Evolutionary conservation across 257 asterid genomes (phyloP).

Genomic region (Nemophila menziesii): DNA sequence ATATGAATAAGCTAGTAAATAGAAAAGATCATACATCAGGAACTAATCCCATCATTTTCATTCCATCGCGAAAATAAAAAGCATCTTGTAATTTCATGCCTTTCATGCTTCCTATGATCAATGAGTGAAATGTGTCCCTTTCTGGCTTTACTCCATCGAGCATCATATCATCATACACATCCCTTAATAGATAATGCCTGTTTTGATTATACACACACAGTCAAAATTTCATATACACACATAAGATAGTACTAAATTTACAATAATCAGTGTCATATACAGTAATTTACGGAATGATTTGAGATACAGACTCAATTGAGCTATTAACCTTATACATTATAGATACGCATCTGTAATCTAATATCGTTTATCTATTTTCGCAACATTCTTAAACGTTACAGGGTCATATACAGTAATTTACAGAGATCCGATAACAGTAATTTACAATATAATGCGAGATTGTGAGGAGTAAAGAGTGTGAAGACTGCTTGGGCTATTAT

Average conservation of each 20-base stretch:
- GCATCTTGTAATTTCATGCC: constrained; percentile 87
- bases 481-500: no score
- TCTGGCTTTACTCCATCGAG: constrained; percentile 97
- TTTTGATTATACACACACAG: neutral
- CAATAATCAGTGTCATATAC: no score
- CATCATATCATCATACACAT: constrained; percentile 93
- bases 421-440: constrained; percentile 62
- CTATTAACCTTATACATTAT: no score
- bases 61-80: constrained; percentile 71
- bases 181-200: constrained; percentile 74
- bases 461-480: no score
- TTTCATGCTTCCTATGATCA: constrained; percentile 82
- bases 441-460: constrained; percentile 21
- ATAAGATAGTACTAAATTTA: no score
- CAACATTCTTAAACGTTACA: no score
- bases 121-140: constrained; percentile 89
- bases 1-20: neutral
- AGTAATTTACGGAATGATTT: no score
- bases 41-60: constrained; percentile 79
- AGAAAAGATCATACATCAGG: constrained; percentile 61
- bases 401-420: no score
- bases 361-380: no score
- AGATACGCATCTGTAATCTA: no score
- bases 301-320: no score
- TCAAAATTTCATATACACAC: no score